Evolutionary conservation across 169 alveolate species (phyloP).

Genomic region (Babesia ovis): DNA sequence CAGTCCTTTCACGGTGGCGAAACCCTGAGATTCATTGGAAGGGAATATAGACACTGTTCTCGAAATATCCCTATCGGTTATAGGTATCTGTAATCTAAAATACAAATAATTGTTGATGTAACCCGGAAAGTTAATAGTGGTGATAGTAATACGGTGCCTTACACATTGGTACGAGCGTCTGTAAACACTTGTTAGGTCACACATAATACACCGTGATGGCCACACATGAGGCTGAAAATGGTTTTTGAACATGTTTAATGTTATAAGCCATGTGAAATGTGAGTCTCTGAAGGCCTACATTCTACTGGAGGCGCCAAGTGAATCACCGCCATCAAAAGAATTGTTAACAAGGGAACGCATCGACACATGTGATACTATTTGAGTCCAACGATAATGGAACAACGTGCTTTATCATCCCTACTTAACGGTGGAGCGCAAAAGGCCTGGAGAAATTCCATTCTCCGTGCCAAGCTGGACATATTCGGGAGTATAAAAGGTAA

Average conservation of each 20-base stretch:
- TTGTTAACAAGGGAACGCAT: neutral
- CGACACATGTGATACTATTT: neutral
- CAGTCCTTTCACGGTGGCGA: no score
- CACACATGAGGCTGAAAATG: neutral
- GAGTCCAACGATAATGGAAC: neutral
- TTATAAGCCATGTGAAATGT: neutral
- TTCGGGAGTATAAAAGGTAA: constrained; percentile 26
- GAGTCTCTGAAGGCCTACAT: no score
- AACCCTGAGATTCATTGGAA: no score
- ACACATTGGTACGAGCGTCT: no score
- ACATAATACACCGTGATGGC: neutral
- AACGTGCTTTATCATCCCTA: neutral
- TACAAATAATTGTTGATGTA: no score
- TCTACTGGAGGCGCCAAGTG: no score
- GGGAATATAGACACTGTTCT: no score
- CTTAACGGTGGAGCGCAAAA: constrained; percentile 24
- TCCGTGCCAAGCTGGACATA: constrained; percentile 18
- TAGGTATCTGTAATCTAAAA: no score
- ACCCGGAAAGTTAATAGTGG: no score
- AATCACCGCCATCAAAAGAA: no score
- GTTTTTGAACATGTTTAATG: neutral
- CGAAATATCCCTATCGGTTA: no score
- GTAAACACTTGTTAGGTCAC: constrained; percentile 9
- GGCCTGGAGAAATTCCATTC: constrained; percentile 34
- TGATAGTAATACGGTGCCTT: no score